Evolutionary conservation across 306 rosid genomes (phyloP), one percentile per base, ranked within the genome.

Genomic region (Lathyrus aphaca): DNA sequence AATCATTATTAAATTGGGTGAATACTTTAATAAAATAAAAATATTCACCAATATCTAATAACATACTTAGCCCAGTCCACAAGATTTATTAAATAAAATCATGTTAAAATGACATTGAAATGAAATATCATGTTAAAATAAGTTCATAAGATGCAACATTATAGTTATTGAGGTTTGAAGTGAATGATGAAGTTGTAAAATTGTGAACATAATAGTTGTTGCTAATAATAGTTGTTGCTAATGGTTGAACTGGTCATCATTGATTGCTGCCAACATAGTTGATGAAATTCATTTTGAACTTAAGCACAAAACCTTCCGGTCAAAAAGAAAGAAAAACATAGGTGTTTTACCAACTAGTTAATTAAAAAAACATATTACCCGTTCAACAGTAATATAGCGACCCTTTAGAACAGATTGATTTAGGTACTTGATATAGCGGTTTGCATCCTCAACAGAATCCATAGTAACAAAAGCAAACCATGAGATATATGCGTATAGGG

Each of bases 261-360:
- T 85, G 98, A 81, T 88, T 86, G 95, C 91, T 89, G 99, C 97
- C 99, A 94, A 88, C 83, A 84, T 78, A 87, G 95, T 91, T 87
- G 95, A 91, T 78, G 80, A 86, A 91, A 91, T 78, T 91, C 72
- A 83, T 89, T 94, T 95, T 91, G 97, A 94, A 87, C 87, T 86
- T 82, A 86, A 79, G 88, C 97, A 91, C 86, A 88, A 94, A 91
- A 94, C 92, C 86, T 87, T 82, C 86, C 73, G 77, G 96, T 91
- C 82, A 94, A 89, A 90, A 82, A 68, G 71, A 82, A 74, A 72
- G 54, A 73, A 73, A 81, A 75, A 73, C 32, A 66, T 29, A 15
- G 68, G 72, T 59, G 38, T 65, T 79, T 45, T 44, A 57, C 53
- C 75, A 48, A 69, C 77, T 64, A 46, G 45, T 25, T 2, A 40